Base-by-base conservation (phyloP, 2,329 filamentous ascomycete species). In the Rutstroemia sp. region DNA sequence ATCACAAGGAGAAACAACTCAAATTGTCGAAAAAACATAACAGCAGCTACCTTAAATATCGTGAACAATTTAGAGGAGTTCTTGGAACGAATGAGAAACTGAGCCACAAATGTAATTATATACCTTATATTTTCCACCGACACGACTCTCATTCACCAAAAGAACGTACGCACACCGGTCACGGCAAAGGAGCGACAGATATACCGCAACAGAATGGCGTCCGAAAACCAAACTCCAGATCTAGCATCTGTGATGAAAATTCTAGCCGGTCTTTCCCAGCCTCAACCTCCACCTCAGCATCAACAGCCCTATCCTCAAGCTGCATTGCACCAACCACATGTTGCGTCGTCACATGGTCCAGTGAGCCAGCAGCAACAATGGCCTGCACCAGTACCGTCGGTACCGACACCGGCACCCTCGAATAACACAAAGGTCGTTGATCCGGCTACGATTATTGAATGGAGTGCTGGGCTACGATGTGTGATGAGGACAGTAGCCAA, bases 381-480 rank as follows among this genome's bases (percentile, higher is more conserved):
- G 58, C 49, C 37, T 38, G 48, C 37, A 53, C 47, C 30, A 39
- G 8, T 38, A 10, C 41, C 41, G 9, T 21, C 42, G 21, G n/a
- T 38, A 18, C 58, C 46, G 19, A 46, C 21, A 19, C 14, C 39
- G 12, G 50, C 38, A 41, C 39, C 56, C 47, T n/a, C 37, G 14
- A 54, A 44, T 10, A 41, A 57, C 10, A 8, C 54, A n/a, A 65
- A 63, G 19, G 21, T 63, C 9, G 52, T 70, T 38, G 74, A 79
- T 61, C 70, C 77, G 8, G 70, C 76, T 21, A 73, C 69, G 2
- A 79, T 80, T 52, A 76, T 73, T 14, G 74, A 77, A 39, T 81
- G 78, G 77, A 72, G 76, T 14, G 67, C 73, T 9, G 79, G 77
- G 6, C 66, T 80, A 34, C 72, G 72, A 61, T 75, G 77, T 67